Evolutionary conservation across 768 basidiomycete species (phyloP).

Genomic region (Russula earlei): DNA sequence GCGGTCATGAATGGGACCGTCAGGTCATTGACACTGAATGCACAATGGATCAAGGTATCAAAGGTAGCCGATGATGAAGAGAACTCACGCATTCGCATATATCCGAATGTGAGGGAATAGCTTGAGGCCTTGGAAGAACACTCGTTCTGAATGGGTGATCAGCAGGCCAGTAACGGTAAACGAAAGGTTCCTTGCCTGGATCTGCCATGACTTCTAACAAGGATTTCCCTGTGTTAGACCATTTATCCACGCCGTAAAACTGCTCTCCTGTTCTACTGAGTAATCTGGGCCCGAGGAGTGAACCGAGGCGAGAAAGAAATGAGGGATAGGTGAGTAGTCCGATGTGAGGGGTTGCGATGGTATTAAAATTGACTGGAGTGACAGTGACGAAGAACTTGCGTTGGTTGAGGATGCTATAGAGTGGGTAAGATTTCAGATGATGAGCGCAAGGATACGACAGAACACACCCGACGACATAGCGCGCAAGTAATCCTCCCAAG

Average conservation of each 20-base stretch:
- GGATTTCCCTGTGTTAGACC: slow-evolving; percentile 55
- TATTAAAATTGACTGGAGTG: slow-evolving; percentile 70
- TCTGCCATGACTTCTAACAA: slow-evolving; percentile 75
- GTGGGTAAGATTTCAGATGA: background rate
- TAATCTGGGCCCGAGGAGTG: slow-evolving; percentile 54
- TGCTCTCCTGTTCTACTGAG: slow-evolving; percentile 71
- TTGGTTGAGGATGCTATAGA: slow-evolving; percentile 49
- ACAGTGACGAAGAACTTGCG: slow-evolving; percentile 63
- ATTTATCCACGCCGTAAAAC: slow-evolving; percentile 50
- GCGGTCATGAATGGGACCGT: slow-evolving; percentile 82
- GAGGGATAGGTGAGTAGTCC: slow-evolving; percentile 61
- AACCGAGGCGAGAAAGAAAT: slow-evolving; percentile 43
- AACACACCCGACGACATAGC: slow-evolving; percentile 63
- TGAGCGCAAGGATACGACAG: background rate
- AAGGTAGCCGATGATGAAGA: background rate
- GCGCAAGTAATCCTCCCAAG: slow-evolving; percentile 73
- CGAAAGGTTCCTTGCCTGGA: slow-evolving; percentile 37
- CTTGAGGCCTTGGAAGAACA: slow-evolving; percentile 67
- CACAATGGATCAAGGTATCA: background rate
- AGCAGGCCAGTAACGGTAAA: background rate
- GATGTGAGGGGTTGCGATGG: slow-evolving; percentile 76
- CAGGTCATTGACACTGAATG: slow-evolving; percentile 50
- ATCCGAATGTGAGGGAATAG: slow-evolving; percentile 61
- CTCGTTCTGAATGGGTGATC: slow-evolving; percentile 36
- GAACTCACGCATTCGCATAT: slow-evolving; percentile 69